Conservation (phyloP, 257 asterid species). For the Avicennia marina region DNA sequence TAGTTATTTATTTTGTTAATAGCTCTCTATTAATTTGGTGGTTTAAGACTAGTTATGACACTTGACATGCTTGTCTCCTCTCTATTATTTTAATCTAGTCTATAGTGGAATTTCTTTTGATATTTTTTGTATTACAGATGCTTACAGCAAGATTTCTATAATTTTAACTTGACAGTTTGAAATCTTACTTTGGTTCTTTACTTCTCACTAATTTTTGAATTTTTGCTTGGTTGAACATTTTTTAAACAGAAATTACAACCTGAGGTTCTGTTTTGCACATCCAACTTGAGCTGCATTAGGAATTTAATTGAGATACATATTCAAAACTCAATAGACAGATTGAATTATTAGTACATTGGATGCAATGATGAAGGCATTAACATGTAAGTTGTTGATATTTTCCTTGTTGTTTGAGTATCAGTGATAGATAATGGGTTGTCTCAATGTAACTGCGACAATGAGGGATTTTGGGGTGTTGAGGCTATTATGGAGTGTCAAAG, state of each 20-base stretch:
- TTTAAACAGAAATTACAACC: no score
- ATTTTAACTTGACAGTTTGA: no score
- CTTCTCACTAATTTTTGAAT: no score
- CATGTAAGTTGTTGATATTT: conserved; percentile 40
- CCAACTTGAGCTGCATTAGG: conserved; percentile 13
- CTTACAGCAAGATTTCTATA: no score
- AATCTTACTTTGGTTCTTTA: neutral
- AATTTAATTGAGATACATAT: conserved; percentile 2
- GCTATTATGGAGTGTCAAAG: conserved; percentile 62
- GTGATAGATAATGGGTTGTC: conserved; percentile 42
- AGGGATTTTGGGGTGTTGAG: conserved; percentile 61
- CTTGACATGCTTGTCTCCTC: neutral
- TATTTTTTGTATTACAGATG: no score
- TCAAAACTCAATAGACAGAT: conserved; percentile 15
- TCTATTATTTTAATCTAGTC: neutral
- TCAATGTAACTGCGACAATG: conserved; percentile 76
- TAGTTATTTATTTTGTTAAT: neutral
- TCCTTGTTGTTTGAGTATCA: conserved; percentile 29
- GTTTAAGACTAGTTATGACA: no score
- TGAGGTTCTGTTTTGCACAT: conserved; percentile 1
- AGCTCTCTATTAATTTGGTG: neutral
- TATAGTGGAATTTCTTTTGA: neutral
- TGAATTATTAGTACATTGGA: conserved; percentile 32
- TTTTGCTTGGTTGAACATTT: neutral
- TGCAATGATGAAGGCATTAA: conserved; percentile 59